A percentile compares a stretch with the other conserved stretches of the same genome.
These are phyloP conservation scores for Populus ilicifolia DNA, from an alignment of 345 rosid species.

Conservation along the genomic window DNA sequence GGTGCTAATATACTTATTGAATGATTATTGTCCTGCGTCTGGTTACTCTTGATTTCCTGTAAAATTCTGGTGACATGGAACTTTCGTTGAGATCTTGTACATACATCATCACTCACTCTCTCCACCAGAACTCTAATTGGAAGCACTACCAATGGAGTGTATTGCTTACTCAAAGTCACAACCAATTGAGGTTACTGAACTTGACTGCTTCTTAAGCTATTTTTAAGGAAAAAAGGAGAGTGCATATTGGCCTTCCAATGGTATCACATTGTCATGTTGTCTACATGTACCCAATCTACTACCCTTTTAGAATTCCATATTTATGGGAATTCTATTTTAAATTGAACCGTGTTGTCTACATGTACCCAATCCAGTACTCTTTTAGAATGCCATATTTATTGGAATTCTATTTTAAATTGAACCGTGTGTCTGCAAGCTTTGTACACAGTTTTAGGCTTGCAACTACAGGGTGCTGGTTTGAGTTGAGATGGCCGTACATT, in stretches of 20 bases:
- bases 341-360: too few species aligned
- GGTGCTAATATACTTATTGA: not conserved
- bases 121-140: not conserved
- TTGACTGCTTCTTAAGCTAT: not conserved
- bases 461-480: not conserved
- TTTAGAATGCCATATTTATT: not conserved
- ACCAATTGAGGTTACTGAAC: not conserved
- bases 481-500: not conserved
- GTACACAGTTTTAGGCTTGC: not conserved
- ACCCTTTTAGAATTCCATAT: not conserved
- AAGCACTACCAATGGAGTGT: too few species aligned
- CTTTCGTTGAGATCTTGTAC: not conserved
- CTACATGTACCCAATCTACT: too few species aligned
- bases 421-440: not conserved
- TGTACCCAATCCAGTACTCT: not conserved
- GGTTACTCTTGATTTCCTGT: not conserved
- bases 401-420: too few species aligned
- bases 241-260: not conserved
- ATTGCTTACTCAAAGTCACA: too few species aligned
- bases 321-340: too few species aligned
- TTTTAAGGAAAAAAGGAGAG: not conserved
- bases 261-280: not conserved
- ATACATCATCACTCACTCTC: not conserved
- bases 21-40: not conserved
- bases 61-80: not conserved